phyloP scores from a whole-genome alignment of 2,329 filamentous ascomycete genomes.

The Fusarium sp. region DNA sequence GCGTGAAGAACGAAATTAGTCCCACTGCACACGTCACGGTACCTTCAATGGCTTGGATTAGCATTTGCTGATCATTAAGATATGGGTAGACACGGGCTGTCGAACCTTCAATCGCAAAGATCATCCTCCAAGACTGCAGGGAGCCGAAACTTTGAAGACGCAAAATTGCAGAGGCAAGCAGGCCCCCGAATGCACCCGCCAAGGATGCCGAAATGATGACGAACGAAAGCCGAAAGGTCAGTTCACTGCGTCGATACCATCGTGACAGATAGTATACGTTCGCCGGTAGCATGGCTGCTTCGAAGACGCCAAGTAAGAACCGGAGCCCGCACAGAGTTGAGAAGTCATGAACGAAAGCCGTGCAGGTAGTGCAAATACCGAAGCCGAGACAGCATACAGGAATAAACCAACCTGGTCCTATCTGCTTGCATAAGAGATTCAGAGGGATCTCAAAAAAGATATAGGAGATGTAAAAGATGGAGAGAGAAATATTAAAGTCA shows the following conservation, averaged over 20 bases:
- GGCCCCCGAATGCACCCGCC: neutral
- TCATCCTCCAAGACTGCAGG: conserved; percentile 1
- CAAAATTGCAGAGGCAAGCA: neutral
- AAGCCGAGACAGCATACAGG: neutral
- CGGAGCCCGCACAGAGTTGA: neutral
- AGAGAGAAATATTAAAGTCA: neutral
- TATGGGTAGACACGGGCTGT: fast-evolving
- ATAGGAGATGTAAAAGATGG: neutral
- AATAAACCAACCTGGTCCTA: neutral
- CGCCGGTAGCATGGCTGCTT: neutral
- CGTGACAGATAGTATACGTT: neutral
- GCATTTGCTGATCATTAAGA: neutral
- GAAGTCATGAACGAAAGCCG: neutral
- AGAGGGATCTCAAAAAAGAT: neutral
- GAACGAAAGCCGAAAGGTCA: neutral
- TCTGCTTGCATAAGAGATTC: neutral
- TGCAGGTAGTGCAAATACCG: neutral
- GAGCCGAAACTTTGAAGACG: neutral
- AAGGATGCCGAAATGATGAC: neutral
- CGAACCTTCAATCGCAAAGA: neutral
- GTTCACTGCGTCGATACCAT: neutral
- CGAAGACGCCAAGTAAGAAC: neutral
- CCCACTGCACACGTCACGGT: neutral
- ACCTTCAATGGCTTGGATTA: neutral
- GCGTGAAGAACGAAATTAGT: neutral